phyloP scores from a whole-genome alignment of 75 land plant species.

The Sequoiadendron giganteum region DNA sequence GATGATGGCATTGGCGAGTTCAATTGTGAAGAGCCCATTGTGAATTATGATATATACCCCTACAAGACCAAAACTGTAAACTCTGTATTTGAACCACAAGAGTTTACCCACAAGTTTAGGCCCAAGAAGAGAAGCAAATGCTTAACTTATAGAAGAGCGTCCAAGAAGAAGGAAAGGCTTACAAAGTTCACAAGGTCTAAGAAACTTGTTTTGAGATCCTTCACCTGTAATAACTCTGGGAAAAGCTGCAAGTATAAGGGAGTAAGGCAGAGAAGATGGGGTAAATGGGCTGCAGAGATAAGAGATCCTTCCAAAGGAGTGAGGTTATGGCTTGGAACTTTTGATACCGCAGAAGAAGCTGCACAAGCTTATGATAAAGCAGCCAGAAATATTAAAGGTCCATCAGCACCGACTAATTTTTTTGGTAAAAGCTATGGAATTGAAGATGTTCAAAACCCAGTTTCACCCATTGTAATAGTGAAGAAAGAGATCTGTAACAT shows the following conservation, averaged over 20 bases:
- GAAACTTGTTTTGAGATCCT: not conserved
- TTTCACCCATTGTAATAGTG: not conserved
- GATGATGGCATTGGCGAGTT: not conserved
- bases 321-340: slow-evolving; percentile 20
- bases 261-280: slow-evolving; percentile 15
- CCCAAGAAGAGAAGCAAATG: not conserved
- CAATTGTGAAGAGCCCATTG: not conserved
- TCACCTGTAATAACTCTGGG: not conserved
- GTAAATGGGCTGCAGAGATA: slow-evolving; percentile 27
- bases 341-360: slow-evolving; percentile 12
- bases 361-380: slow-evolving; percentile 19
- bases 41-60: not conserved
- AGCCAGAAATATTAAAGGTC: slow-evolving; percentile 17
- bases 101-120: not conserved
- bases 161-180: not conserved
- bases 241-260: slow-evolving; percentile 8
- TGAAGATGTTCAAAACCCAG: not conserved
- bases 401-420: slow-evolving; percentile 15
- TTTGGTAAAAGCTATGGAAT: not conserved
- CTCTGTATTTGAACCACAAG: not conserved
- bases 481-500: not conserved
- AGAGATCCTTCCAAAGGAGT: slow-evolving; percentile 16
- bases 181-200: not conserved
- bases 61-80: not conserved
- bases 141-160: not conserved